Conservation (phyloP, 2,329 filamentous ascomycete genomes). For the Clarireedia sp. region DNA sequence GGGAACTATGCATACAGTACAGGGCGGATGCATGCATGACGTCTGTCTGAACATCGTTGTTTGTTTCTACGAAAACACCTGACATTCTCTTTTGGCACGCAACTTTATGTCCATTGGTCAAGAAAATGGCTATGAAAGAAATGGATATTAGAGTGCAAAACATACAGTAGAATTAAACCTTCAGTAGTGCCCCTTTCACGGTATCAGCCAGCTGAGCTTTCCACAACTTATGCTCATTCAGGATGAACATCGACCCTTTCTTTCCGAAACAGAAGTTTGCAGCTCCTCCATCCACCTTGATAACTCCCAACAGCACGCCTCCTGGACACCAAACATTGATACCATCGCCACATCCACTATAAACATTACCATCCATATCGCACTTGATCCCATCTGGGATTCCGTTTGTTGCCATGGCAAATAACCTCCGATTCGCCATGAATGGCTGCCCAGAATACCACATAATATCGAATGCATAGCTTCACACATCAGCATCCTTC, state of each 20-base stretch:
- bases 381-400: conserved; percentile 51
- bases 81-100: not conserved
- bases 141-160: no score
- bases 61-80: no score
- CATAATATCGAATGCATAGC: conserved; percentile 19
- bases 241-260: conserved; percentile 11
- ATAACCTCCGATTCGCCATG: conserved; percentile 30
- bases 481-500: not conserved
- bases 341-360: conserved; percentile 44
- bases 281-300: conserved; percentile 30
- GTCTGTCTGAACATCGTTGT: no score
- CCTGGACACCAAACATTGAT: conserved; percentile 43
- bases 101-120: not conserved
- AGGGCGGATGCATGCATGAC: no score
- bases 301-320: conserved; percentile 46
- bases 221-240: conserved; percentile 15
- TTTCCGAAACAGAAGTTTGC: conserved; percentile 13
- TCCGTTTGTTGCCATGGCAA: conserved; percentile 45
- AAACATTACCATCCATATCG: conserved; percentile 45
- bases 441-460: conserved; percentile 1
- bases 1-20: no score
- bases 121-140: not conserved
- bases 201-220: conserved; percentile 4
- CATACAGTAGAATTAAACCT: not conserved
- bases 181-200: not conserved